Evolutionary conservation across 2,329 filamentous ascomycete species (phyloP).

Genomic region (Hymenoscyphus occultus): DNA sequence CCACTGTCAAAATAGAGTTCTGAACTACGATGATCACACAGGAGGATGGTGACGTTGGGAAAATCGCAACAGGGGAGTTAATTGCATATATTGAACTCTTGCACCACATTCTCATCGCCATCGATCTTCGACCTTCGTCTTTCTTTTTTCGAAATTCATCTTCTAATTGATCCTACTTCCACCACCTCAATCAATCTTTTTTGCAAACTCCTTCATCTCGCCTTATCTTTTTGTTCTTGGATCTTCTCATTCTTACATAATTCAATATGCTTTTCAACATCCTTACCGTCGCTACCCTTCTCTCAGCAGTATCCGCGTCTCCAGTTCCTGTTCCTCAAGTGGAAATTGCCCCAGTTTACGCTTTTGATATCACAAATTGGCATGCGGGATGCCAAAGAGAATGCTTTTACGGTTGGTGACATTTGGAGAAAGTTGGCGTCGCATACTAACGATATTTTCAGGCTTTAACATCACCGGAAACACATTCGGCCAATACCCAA

Average conservation of each 20-base stretch:
- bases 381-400: slow-evolving; percentile 14
- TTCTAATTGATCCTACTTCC: too few species aligned
- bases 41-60: too few species aligned
- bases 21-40: too few species aligned
- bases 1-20: too few species aligned
- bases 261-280: slow-evolving; percentile 12
- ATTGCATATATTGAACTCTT: too few species aligned
- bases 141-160: too few species aligned
- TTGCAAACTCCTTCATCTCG: too few species aligned
- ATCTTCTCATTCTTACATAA: not conserved
- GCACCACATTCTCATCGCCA: too few species aligned
- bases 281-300: slow-evolving; percentile 10
- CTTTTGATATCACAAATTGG: slow-evolving; percentile 18
- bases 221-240: too few species aligned
- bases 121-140: too few species aligned
- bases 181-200: too few species aligned
- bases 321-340: slow-evolving; percentile 8
- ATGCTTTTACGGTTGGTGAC: slow-evolving; percentile 15
- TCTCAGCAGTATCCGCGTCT: slow-evolving; percentile 10
- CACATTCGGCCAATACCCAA: not conserved
- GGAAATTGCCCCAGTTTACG: slow-evolving; percentile 12
- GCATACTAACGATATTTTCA: not conserved
- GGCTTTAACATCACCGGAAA: slow-evolving; percentile 19
- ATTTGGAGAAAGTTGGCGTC: not conserved
- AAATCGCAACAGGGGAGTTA: too few species aligned